phyloP scores from a whole-genome alignment of 495 filamentous ascomycete species.

The Penicillium canescens region DNA sequence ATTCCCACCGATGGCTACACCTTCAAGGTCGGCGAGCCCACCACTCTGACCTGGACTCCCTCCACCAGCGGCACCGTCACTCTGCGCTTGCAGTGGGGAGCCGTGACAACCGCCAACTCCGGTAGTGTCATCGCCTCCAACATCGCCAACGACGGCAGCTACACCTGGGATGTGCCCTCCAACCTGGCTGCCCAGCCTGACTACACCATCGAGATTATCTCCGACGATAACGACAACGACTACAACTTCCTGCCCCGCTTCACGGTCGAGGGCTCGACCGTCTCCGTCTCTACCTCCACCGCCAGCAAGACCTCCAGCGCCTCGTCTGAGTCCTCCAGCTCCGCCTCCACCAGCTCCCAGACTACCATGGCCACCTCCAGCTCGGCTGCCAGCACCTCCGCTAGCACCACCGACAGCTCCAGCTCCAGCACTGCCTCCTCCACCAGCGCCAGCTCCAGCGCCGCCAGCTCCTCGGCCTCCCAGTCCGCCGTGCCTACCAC shows the following conservation, averaged over 20 bases:
- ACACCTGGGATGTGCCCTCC: constrained; percentile 53
- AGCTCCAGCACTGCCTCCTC: too few species aligned
- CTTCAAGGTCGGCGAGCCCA: too few species aligned
- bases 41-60: too few species aligned
- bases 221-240: constrained; percentile 40
- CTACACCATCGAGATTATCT: constrained; percentile 61
- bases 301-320: constrained; percentile 27
- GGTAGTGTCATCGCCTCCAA: constrained; percentile 50
- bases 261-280: constrained; percentile 50
- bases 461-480: too few species aligned
- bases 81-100: constrained; percentile 54
- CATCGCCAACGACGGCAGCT: constrained; percentile 58
- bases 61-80: too few species aligned
- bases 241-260: constrained; percentile 64
- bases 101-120: constrained; percentile 38
- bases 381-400: constrained; percentile 38
- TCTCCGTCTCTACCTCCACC: constrained; percentile 27
- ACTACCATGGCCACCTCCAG: constrained; percentile 24
- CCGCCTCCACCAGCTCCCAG: constrained; percentile 23
- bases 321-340: constrained; percentile 25
- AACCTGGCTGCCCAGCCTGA: constrained; percentile 44
- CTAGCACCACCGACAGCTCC: too few species aligned
- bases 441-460: too few species aligned
- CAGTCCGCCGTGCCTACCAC: too few species aligned
- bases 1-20: too few species aligned